Evolutionary conservation across 129 eudicot genomes (phyloP), one percentile per base, ranked within the genome.

Genomic region (Daucus carota): DNA sequence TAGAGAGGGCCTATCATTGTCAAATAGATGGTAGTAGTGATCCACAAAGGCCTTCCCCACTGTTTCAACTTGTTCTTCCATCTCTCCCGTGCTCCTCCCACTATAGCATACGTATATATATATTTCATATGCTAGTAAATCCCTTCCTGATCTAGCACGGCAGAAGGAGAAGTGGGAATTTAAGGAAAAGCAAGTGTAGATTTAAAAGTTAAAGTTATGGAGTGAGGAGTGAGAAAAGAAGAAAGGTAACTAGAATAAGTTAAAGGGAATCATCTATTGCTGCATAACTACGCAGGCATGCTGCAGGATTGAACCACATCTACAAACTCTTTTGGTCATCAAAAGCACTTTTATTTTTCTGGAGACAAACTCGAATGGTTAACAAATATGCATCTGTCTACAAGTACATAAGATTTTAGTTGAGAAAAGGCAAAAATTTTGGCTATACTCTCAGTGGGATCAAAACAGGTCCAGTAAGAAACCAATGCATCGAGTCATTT

Each of bases 21-120:
- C 98, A 68, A 92, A 92, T 22, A 88, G 80, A 59, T 88, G 73
- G 85, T 92, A 92, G 76, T 90, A 92, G 71, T 92, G 98, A 72
- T 88, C 90, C 80, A 92, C 98, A 85, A 92, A 92, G 81, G 98
- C 93, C 83, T 86, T 86, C 68, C 93, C 98, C 65, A 92, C 92
- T 60, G 76, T 60, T 75, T 92, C 95, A 10, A 85, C 76, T 69
- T 87, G 87, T 68, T 92, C 91, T 78, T 90, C 98, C 96, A 92
- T 87, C 44, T 74, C 46, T 41, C 65, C 44, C 47, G 72, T 52
- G 40, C 33, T 36, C 48, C 67, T 31, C 72, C 76, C 33, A 33
- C 44, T 65, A 20, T 28, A 54, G 22, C 22, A 45, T 45, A 45
- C 72, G 22, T 40, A 12, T 73, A 26, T 52, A 48, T 70, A 26